A percentile compares a stretch with the other conserved stretches of the same genome.
These are phyloP conservation scores for Colletotrichum echinochloae DNA, from an alignment of 2,329 filamentous ascomycete species.

Conservation along the genomic window DNA sequence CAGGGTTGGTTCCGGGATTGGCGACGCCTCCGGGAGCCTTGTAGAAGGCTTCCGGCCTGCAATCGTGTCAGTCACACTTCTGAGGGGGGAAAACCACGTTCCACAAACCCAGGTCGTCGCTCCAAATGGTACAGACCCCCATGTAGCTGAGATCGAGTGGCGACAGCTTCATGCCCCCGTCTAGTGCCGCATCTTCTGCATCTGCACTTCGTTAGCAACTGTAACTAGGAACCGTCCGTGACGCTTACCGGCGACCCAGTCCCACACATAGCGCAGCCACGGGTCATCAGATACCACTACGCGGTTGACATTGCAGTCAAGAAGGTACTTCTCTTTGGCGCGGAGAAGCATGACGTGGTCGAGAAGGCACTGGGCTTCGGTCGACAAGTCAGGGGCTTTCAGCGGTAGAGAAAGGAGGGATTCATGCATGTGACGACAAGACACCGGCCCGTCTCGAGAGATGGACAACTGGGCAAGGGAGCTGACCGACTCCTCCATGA, in stretches of 20 bases:
- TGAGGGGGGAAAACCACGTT: neutral
- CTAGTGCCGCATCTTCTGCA: slow-evolving; percentile 72
- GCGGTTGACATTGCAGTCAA: slow-evolving; percentile 74
- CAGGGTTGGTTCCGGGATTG: slow-evolving; percentile 60
- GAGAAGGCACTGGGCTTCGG: slow-evolving; percentile 63
- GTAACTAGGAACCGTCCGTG: neutral
- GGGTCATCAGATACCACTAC: slow-evolving; percentile 77
- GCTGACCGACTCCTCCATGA: slow-evolving; percentile 46
- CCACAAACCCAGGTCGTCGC: slow-evolving; percentile 70
- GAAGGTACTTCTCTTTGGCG: slow-evolving; percentile 71
- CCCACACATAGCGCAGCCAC: slow-evolving; percentile 84
- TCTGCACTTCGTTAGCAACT: slow-evolving; percentile 54
- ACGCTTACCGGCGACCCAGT: slow-evolving; percentile 74
- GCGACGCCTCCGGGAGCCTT: slow-evolving; percentile 60
- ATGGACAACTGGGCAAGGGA: slow-evolving; percentile 52
- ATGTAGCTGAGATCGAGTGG: slow-evolving; percentile 80
- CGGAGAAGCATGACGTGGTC: slow-evolving; percentile 71
- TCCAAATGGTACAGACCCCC: slow-evolving; percentile 80
- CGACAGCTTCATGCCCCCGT: slow-evolving; percentile 77
- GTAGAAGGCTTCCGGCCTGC: slow-evolving; percentile 61
- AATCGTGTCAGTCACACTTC: slow-evolving; percentile 36
- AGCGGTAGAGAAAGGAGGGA: slow-evolving; percentile 60
- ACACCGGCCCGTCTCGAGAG: slow-evolving; percentile 52
- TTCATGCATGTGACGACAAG: slow-evolving; percentile 70
- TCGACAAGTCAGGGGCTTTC: slow-evolving; percentile 60